phyloP scores from a whole-genome alignment of 768 basidiomycete genomes.

The Auricularia cornea region DNA sequence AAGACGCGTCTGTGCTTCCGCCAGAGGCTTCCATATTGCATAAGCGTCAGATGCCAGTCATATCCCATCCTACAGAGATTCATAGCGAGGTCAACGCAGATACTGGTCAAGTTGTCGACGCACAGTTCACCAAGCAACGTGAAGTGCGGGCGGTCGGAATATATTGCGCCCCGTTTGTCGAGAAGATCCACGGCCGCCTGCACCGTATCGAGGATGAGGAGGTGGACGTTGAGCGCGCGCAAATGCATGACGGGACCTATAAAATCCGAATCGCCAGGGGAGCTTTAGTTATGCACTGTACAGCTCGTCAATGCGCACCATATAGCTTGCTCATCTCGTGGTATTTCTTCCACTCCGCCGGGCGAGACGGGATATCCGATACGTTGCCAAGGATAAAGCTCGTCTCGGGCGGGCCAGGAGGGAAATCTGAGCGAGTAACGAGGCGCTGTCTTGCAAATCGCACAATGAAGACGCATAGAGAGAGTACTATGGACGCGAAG shows the following conservation, averaged over 20 bases:
- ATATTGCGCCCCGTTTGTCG: constrained; percentile 11
- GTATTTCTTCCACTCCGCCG: no score
- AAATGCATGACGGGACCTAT: constrained; percentile 15
- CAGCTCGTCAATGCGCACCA: no score
- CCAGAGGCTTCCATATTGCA: constrained; percentile 4
- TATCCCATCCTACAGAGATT: background rate
- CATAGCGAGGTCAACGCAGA: background rate
- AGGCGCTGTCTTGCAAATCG: no score
- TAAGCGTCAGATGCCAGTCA: background rate
- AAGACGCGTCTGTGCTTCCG: constrained; percentile 1
- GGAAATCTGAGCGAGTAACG: no score
- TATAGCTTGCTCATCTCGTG: no score
- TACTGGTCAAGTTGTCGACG: background rate
- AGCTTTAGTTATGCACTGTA: no score
- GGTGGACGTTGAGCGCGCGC: constrained; percentile 5
- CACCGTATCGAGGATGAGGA: constrained; percentile 15
- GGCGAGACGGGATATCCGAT: no score
- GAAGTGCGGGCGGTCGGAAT: constrained; percentile 15
- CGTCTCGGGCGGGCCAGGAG: no score
- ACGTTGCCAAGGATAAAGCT: no score
- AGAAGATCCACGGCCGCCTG: constrained; percentile 14
- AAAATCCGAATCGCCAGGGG: no score
- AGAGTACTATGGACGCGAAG: no score
- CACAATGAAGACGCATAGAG: no score
- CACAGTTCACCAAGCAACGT: constrained; percentile 11